Percentiles rank a stretch among this genome's conserved stretches.
Conservation (phyloP, 2,329 filamentous ascomycete species). For the Hysterium pulicare region DNA sequence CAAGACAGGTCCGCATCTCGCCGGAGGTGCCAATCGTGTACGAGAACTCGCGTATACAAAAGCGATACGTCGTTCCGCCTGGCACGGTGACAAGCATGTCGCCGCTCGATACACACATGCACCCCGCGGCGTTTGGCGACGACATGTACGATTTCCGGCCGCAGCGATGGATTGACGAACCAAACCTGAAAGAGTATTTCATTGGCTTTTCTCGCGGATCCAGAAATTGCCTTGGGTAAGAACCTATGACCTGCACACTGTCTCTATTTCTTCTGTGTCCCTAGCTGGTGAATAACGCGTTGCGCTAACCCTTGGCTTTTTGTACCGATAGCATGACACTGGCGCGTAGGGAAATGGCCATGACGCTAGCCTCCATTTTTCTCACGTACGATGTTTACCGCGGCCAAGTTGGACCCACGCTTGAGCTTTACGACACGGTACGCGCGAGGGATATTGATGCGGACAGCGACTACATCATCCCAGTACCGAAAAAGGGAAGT, state of each 20-base stretch:
- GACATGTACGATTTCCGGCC: constrained; percentile 13
- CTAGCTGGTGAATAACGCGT: too few species aligned
- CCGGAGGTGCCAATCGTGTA: constrained; percentile 9
- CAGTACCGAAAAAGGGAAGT: too few species aligned
- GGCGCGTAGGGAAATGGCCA: constrained; percentile 10
- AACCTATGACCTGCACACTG: too few species aligned
- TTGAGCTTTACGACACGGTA: constrained; percentile 11
- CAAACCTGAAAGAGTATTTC: constrained; percentile 32
- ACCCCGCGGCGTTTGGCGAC: constrained; percentile 14
- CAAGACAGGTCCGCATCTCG: constrained; percentile 15
- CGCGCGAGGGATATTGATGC: constrained; percentile 11
- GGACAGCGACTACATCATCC: constrained; percentile 9
- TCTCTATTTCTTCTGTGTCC: too few species aligned
- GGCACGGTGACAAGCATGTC: constrained; percentile 25
- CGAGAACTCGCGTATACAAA: constrained; percentile 12
- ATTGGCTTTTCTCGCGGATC: constrained; percentile 39
- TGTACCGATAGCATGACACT: constrained; percentile 7
- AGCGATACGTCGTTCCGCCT: constrained; percentile 9
- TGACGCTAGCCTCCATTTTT: constrained; percentile 9
- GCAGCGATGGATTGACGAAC: constrained; percentile 19
- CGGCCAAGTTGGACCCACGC: constrained; percentile 5
- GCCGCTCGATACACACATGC: constrained; percentile 17
- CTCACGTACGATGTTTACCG: constrained; percentile 10
- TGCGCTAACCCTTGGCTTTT: too few species aligned
- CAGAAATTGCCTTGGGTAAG: constrained; percentile 40